These are phyloP conservation scores for Aspergillus floridensis DNA, from an alignment of 2,329 filamentous ascomycete genomes.

Conservation along the genomic window DNA sequence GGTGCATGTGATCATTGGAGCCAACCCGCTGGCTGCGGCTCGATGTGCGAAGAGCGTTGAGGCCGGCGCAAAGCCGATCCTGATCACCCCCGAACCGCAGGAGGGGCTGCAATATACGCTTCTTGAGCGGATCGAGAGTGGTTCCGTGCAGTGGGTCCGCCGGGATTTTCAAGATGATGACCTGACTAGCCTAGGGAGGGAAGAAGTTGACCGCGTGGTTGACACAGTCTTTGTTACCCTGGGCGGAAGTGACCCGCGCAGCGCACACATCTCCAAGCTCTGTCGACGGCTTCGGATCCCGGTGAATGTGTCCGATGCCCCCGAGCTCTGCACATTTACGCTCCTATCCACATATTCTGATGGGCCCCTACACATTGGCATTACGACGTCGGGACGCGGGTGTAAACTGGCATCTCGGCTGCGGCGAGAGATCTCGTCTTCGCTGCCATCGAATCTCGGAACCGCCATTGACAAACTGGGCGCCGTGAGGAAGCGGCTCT, in stretches of 20 bases:
- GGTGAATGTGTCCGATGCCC: slow-evolving; percentile 86
- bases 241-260: slow-evolving; percentile 48
- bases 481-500: slow-evolving; percentile 65
- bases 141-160: slow-evolving; percentile 42
- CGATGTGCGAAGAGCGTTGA: slow-evolving; percentile 76
- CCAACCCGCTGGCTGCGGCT: slow-evolving; percentile 80
- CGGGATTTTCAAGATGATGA: slow-evolving; percentile 66
- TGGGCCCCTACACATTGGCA: slow-evolving; percentile 88
- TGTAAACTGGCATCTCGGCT: slow-evolving; percentile 92
- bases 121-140: slow-evolving; percentile 43
- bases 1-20: slow-evolving; percentile 80
- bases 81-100: slow-evolving; percentile 66
- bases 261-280: slow-evolving; percentile 67
- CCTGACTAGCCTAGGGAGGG: slow-evolving; percentile 72
- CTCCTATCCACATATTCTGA: slow-evolving; percentile 86
- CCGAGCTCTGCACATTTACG: slow-evolving; percentile 82
- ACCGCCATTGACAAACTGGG: slow-evolving; percentile 75
- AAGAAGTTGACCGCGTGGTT: slow-evolving; percentile 73
- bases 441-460: slow-evolving; percentile 73
- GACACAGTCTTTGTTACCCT: slow-evolving; percentile 89
- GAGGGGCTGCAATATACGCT: slow-evolving; percentile 60
- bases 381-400: slow-evolving; percentile 91
- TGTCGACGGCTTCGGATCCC: slow-evolving; percentile 82
- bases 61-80: slow-evolving; percentile 75
- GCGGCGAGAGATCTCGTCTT: slow-evolving; percentile 79